Base-by-base conservation (phyloP, 495 filamentous ascomycete species). In the Chaetomium fimeti region DNA sequence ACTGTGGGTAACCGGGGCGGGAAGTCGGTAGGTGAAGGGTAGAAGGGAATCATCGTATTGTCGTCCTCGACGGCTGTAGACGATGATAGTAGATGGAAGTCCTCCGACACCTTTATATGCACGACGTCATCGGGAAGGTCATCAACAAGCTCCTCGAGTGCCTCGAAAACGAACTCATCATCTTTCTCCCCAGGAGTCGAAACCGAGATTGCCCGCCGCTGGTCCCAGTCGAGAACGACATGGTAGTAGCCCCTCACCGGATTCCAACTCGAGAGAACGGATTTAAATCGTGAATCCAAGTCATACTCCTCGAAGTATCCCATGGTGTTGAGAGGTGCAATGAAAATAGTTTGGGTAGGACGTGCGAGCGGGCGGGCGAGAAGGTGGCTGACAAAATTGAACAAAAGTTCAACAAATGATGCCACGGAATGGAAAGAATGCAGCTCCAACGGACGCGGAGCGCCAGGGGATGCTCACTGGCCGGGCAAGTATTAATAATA, bases 81-180 rank as follows among this genome's bases (percentile, higher is more conserved):
- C 7, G 25, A 47, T 8, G 43, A 57, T n/a, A 63, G 27, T 18
- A 63, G 16, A 11, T 57, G 8, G 42, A 43, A 45, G 43, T 63
- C 53, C 2, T 57, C n/a, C 22, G 52, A 57, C 6, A 63, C 42
- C n/a, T 15, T 32, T 3, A 57, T 54, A 2, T 24, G n/a, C 36
- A 57, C 43, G 13, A 63, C 53, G 27, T 57, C 42, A 6, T 38
- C 42, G 1, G 53, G 42, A 5, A 63, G 25, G 11, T 51, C 53
- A 12, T 63, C 53, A n/a, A 57, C 49, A 32, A 57, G 49, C 53
- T 38, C 27, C 6, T 40, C 25, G n/a, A 63, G 53, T 1, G 53
- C 61, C 40, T 56, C 53, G 38, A 22, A 56, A 22, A 63, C 18
- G 18, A 63, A 57, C 0, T 63, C 53, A 40, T 40, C 53, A 16